Evolutionary conservation across 2,329 filamentous ascomycete species (phyloP).

Genomic region (Ophiobolus disseminans): DNA sequence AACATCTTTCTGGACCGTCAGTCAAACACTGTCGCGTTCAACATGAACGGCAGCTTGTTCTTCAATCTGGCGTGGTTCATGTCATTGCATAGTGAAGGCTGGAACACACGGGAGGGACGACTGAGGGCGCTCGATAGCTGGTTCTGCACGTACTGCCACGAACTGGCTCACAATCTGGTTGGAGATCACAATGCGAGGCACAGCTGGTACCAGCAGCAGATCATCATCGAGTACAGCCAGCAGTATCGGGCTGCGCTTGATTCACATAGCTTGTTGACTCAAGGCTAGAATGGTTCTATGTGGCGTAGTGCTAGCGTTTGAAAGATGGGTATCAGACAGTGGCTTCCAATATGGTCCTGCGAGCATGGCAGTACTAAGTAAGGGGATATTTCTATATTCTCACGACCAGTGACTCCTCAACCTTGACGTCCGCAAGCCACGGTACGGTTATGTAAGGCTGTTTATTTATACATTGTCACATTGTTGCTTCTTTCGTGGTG

Average conservation of each 20-base stretch:
- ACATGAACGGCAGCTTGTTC: constrained; percentile 84
- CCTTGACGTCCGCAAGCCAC: too few relatives aligned
- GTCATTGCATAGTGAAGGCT: constrained; percentile 67
- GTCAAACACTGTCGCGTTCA: constrained; percentile 90
- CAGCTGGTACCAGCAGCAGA: constrained; percentile 49
- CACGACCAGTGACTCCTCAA: too few relatives aligned
- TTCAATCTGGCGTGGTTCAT: constrained; percentile 91
- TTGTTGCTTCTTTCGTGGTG: too few relatives aligned
- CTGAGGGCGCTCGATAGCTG: constrained; percentile 72
- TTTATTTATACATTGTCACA: too few relatives aligned
- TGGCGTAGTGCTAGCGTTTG: too few relatives aligned
- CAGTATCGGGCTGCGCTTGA: constrained; percentile 36
- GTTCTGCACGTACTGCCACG: constrained; percentile 96
- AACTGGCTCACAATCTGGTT: constrained; percentile 93
- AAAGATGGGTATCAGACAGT: too few relatives aligned
- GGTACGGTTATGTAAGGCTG: too few relatives aligned
- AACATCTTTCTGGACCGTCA: constrained; percentile 87
- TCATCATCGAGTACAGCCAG: constrained; percentile 47
- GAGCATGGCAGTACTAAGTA: too few relatives aligned
- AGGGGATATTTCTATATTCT: too few relatives aligned
- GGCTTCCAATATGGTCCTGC: too few relatives aligned
- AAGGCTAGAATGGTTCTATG: too few relatives aligned
- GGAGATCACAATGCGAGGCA: constrained; percentile 64
- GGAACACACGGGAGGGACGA: constrained; percentile 34
- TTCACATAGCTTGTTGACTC: constrained; percentile 25